Percentiles rank a stretch among this genome's conserved stretches.
Evolutionary conservation across 1,284 basidiomycete species (phyloP).

Genomic region (Sanguinoderma infundibulare): DNA sequence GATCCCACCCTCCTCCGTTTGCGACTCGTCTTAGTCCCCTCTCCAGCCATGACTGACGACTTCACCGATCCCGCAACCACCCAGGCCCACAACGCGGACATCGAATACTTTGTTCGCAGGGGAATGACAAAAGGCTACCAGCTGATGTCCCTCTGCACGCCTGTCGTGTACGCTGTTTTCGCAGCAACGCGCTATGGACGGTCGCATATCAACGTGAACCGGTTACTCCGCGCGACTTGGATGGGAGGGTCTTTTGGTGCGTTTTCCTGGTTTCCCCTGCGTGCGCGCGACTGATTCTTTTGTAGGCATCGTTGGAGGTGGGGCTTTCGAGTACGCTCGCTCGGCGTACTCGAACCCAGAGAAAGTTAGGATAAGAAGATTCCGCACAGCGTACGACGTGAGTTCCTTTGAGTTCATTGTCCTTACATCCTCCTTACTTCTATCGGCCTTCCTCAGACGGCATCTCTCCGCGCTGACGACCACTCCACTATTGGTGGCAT

Average conservation of each 20-base stretch:
- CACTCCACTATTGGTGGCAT: constrained; percentile 72
- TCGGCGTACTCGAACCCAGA: constrained; percentile 45
- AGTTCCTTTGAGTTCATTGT: constrained; percentile 10
- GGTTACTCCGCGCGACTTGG: constrained; percentile 71
- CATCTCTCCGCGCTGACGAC: constrained; percentile 64
- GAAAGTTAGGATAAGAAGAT: constrained; percentile 44
- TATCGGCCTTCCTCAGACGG: constrained; percentile 43
- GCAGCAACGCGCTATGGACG: constrained; percentile 58
- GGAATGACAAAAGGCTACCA: constrained; percentile 71
- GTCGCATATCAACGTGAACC: constrained; percentile 57
- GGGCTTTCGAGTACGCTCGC: constrained; percentile 48
- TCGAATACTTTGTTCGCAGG: constrained; percentile 61
- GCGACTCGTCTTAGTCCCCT: too few relatives aligned
- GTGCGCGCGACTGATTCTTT: not conserved
- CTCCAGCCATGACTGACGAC: constrained; percentile 30
- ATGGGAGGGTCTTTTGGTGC: constrained; percentile 62
- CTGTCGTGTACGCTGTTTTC: constrained; percentile 60
- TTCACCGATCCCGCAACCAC: constrained; percentile 27
- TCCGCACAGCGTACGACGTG: constrained; percentile 61
- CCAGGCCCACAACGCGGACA: constrained; percentile 40
- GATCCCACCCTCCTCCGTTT: constrained; percentile 11
- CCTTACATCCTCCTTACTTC: not conserved
- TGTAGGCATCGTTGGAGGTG: constrained; percentile 45
- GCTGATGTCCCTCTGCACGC: constrained; percentile 59
- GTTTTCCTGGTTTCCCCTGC: constrained; percentile 11